Evolutionary conservation across 441 rosid genomes (phyloP), one percentile per base, ranked within the genome.

Genomic region (Pelargonium australe): DNA sequence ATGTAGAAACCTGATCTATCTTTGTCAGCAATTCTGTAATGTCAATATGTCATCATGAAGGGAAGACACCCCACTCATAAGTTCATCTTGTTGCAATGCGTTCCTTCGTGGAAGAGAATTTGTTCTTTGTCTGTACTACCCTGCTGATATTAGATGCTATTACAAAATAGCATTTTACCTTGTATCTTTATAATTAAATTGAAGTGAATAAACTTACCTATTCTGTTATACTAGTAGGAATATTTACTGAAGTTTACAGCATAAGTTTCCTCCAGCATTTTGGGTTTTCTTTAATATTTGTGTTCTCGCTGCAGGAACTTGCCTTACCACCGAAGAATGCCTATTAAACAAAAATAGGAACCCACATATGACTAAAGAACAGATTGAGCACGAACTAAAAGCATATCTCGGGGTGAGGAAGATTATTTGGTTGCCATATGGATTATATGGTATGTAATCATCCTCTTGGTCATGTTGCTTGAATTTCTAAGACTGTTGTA

Each of bases 271-370:
- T 41, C 10, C 45, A 41, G 7, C 9, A 4, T 2, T 41, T 41
- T 41, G 45, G 45, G 2, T 41, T 41, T 41, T 41, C 9, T 41
- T 41, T 6, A 4, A 41, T 16, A 5, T 7, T 49, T 49, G 40
- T 31, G 7, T 14, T 73, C 28, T 73, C 78, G 25, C 31, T 78
- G 72, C 80, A 91, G 96, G 96, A 69, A 91, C 99, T 31, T 91
- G 96, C 76, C 88, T 94, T 71, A 91, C 84, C 40, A 94, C 99
- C 0, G 96, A 88, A 82, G 97, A 94, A 69, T 94, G 99, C 82
- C 95, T 91, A 40, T 74, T 91, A 79, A 88, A 88, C 76, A 83
- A 87, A 83, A 94, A 94, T 75, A 78, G 97, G 76, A 91, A 91
- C 70, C 97, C 97, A 3, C 75, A 85, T 75, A 67, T 94, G 87